Evolutionary conservation across 2,329 filamentous ascomycete genomes (phyloP).

Genomic region (Ophiocordyceps unilateralis): DNA sequence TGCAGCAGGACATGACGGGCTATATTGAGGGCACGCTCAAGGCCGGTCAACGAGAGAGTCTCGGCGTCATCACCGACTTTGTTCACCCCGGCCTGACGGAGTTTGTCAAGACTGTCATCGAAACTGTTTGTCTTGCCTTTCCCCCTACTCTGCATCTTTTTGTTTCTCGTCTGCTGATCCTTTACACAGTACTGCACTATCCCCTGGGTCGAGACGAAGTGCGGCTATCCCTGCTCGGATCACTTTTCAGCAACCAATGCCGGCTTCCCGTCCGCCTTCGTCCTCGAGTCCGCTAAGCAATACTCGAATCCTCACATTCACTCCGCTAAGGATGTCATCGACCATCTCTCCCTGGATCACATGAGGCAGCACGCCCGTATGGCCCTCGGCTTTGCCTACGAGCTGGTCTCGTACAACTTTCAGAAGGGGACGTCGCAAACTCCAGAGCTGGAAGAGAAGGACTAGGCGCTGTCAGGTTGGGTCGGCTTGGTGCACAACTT

Average conservation of each 20-base stretch:
- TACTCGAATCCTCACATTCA: slow-evolving; percentile 52
- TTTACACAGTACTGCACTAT: slow-evolving; percentile 66
- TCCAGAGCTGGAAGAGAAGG: too few relatives aligned
- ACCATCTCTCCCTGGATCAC: slow-evolving; percentile 66
- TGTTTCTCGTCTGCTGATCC: too few relatives aligned
- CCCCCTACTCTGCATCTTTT: slow-evolving; percentile 1
- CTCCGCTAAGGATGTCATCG: slow-evolving; percentile 50
- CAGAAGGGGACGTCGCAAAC: too few relatives aligned
- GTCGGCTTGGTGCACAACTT: too few relatives aligned
- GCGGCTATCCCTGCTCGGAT: slow-evolving; percentile 70
- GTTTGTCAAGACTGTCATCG: slow-evolving; percentile 83
- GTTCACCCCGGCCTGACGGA: slow-evolving; percentile 68
- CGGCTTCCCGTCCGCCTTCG: slow-evolving; percentile 58
- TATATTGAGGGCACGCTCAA: slow-evolving; percentile 71
- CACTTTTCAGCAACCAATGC: slow-evolving; percentile 59
- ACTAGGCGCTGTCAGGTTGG: too few relatives aligned
- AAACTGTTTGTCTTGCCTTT: slow-evolving; percentile 18
- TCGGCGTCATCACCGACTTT: slow-evolving; percentile 85
- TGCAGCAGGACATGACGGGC: slow-evolving; percentile 97
- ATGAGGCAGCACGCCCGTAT: slow-evolving; percentile 83
- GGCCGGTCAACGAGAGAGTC: slow-evolving; percentile 64
- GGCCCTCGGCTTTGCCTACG: slow-evolving; percentile 69
- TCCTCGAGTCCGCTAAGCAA: slow-evolving; percentile 58
- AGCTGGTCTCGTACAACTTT: slow-evolving; percentile 65
- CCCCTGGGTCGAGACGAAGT: slow-evolving; percentile 73